These are phyloP conservation scores for Kockiozyma suomiensis DNA, from an alignment of 805 yeast species.

Conservation along the genomic window DNA sequence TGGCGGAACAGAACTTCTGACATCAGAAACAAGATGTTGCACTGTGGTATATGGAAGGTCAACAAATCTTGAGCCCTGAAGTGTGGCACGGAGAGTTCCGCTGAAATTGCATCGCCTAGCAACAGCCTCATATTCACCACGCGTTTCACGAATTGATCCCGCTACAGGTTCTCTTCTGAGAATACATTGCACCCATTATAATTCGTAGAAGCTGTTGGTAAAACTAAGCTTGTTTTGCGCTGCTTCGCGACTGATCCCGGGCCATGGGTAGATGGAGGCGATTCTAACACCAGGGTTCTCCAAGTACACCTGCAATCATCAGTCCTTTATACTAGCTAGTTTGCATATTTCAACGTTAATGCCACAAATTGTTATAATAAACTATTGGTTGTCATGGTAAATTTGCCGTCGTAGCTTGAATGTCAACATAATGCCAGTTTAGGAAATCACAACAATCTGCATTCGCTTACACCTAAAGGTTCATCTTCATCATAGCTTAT, in stretches of 20 bases:
- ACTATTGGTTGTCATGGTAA: neutral
- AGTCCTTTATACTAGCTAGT: neutral
- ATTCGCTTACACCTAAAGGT: no score
- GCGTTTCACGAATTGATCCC: neutral
- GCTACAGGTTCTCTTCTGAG: no score
- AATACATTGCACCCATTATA: no score
- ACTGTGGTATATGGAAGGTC: neutral
- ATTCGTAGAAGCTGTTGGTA: no score
- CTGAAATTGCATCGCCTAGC: neutral
- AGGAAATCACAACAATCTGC: neutral
- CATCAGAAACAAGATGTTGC: neutral
- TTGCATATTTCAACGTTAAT: neutral
- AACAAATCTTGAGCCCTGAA: neutral
- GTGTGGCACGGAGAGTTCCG: neutral
- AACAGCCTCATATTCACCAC: neutral
- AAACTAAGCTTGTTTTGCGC: no score
- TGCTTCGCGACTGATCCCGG: no score
- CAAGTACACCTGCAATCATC: neutral
- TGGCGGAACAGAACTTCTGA: neutral
- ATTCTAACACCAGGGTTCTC: neutral
- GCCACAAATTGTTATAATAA: neutral
- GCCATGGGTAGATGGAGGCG: no score
- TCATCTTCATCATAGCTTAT: no score
- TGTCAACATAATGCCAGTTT: neutral
- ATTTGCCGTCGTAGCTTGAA: neutral